phyloP scores from a whole-genome alignment of 108 stramenopile genomes.

The Nitzschia putrida region DNA sequence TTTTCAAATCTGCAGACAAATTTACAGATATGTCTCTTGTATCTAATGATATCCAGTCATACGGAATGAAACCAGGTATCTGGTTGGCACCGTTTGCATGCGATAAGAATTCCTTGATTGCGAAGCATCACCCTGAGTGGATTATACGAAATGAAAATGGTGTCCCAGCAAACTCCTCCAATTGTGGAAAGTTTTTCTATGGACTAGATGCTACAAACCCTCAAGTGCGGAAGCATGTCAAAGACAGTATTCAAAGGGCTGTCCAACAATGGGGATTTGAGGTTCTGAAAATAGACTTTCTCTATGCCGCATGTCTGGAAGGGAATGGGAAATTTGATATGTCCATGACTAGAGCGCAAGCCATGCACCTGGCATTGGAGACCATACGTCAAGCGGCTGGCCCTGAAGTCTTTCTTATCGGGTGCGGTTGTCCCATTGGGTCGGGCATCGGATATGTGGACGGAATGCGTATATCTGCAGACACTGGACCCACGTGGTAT shows the following conservation, averaged over 20 bases:
- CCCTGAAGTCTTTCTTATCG: conserved; percentile 77
- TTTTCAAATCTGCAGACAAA: conserved; percentile 66
- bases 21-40: conserved; percentile 75
- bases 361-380: conserved; percentile 82
- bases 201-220: conserved; percentile 92
- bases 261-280: conserved; percentile 87
- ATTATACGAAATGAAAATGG: conserved; percentile 84
- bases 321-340: conserved; percentile 87
- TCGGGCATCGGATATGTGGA: conserved; percentile 82
- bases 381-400: conserved; percentile 87
- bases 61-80: conserved; percentile 83
- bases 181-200: conserved; percentile 93
- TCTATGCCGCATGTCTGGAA: conserved; percentile 87
- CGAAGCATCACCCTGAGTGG: conserved; percentile 90
- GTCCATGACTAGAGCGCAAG: conserved; percentile 85
- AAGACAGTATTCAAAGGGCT: conserved; percentile 68
- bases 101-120: conserved; percentile 81
- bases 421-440: conserved; percentile 89
- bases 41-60: conserved; percentile 61
- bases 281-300: conserved; percentile 90
- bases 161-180: conserved; percentile 80
- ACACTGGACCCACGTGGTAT: conserved; percentile 91
- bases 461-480: conserved; percentile 86
- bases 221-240: conserved; percentile 70
- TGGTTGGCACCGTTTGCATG: conserved; percentile 92